Conservation (phyloP, 176 grass and related monocot species). For the Thinopyrum elongatum region DNA sequence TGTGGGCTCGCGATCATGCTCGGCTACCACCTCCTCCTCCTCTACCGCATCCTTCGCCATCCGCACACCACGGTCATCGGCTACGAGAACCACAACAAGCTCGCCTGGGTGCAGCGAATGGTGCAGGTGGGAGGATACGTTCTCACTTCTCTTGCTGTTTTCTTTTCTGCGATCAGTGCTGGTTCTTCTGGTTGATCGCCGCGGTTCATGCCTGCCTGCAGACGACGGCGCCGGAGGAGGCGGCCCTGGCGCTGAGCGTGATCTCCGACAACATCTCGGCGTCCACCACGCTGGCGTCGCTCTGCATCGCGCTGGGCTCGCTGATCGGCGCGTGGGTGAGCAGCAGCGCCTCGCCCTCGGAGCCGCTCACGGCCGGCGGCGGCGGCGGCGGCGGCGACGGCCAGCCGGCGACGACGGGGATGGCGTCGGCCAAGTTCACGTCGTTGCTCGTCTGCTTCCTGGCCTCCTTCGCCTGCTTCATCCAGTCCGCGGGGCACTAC, state of each 20-base stretch:
- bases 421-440: slow-evolving; percentile 54
- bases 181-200: background rate
- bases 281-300: slow-evolving; percentile 79
- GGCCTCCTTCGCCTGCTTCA: slow-evolving; percentile 83
- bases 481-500: slow-evolving; percentile 78
- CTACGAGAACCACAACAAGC: slow-evolving; percentile 82
- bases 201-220: background rate
- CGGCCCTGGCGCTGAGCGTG: slow-evolving; percentile 51
- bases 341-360: slow-evolving; percentile 42
- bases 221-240: slow-evolving; percentile 39
- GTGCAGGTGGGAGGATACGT: slow-evolving; percentile 29
- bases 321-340: slow-evolving; percentile 79
- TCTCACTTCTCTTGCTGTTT: background rate
- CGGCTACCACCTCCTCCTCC: slow-evolving; percentile 72
- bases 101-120: slow-evolving; percentile 65
- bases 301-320: slow-evolving; percentile 75
- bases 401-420: slow-evolving; percentile 26
- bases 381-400: background rate
- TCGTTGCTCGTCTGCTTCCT: slow-evolving; percentile 73
- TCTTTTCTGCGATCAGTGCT: background rate
- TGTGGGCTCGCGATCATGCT: slow-evolving; percentile 57
- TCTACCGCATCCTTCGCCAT: slow-evolving; percentile 52
- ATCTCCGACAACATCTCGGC: slow-evolving; percentile 72
- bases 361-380: slow-evolving; percentile 27
- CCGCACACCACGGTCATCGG: slow-evolving; percentile 64